These are phyloP conservation scores for Dianthus caryophyllus DNA, from an alignment of 148 eudicot genomes.

Conservation along the genomic window DNA sequence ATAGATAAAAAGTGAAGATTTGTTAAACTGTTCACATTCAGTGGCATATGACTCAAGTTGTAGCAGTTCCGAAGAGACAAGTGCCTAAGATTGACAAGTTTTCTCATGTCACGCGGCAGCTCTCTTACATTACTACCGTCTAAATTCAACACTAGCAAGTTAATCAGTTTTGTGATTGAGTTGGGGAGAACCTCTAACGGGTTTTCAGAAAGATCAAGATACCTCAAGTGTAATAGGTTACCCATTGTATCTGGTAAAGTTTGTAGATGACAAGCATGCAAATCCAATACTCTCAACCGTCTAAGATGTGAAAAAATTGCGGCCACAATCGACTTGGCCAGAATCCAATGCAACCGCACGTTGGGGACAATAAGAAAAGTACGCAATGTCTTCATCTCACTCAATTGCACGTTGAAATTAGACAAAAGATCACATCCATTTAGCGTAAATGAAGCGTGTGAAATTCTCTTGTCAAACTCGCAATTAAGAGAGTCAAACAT, in stretches of 20 bases:
- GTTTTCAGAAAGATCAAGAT: conserved; percentile 28
- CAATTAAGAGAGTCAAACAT: background rate
- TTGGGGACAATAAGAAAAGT: too few relatives aligned
- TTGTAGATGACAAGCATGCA: background rate
- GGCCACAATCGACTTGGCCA: background rate
- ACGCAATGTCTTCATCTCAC: background rate
- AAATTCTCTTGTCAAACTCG: background rate
- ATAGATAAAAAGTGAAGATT: conserved; percentile 1
- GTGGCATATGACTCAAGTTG: conserved; percentile 9
- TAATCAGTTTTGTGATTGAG: conserved; percentile 28
- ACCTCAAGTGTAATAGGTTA: conserved; percentile 32
- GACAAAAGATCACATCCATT: background rate
- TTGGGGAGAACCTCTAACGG: background rate
- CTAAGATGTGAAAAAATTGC: conserved; percentile 9
- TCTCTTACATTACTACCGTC: background rate
- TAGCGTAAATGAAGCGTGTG: conserved; percentile 17
- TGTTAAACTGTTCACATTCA: conserved; percentile 8
- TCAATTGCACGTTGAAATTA: background rate
- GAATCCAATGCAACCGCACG: background rate
- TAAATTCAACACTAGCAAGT: conserved; percentile 26
- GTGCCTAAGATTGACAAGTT: conserved; percentile 24
- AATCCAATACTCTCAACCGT: conserved; percentile 28
- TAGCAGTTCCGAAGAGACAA: background rate
- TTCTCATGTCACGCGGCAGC: conserved; percentile 17
- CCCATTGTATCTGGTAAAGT: conserved; percentile 25